These are phyloP conservation scores for Coniophora puteana DNA, from an alignment of 1,284 basidiomycete genomes.

Conservation along the genomic window DNA sequence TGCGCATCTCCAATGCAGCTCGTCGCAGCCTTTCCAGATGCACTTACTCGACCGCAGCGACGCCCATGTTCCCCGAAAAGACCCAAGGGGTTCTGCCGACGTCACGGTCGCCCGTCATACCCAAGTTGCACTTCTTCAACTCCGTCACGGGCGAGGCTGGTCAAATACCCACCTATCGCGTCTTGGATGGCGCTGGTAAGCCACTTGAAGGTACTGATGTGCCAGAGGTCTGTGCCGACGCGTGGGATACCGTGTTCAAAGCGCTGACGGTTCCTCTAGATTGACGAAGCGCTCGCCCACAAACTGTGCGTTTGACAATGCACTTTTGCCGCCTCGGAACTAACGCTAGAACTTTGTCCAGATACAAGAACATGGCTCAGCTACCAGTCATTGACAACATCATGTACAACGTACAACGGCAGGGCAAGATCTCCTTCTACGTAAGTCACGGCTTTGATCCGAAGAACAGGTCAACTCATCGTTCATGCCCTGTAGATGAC, in stretches of 20 bases:
- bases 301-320: conserved; percentile 49
- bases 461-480: conserved; percentile 14
- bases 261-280: conserved; percentile 35
- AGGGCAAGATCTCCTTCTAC: conserved; percentile 94
- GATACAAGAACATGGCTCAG: conserved; percentile 81
- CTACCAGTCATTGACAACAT: conserved; percentile 86
- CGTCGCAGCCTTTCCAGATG: conserved; percentile 10
- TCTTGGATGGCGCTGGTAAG: conserved; percentile 75
- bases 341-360: conserved; percentile 21
- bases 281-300: conserved; percentile 69
- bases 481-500: conserved; percentile 56
- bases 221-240: conserved; percentile 53
- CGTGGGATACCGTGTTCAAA: conserved; percentile 8
- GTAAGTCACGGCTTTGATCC: conserved; percentile 41
- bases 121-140: conserved; percentile 74
- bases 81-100: conserved; percentile 51
- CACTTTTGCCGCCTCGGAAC: neutral
- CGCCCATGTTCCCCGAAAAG: conserved; percentile 20
- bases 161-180: conserved; percentile 78
- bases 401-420: conserved; percentile 88
- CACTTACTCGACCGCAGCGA: conserved; percentile 20
- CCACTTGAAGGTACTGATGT: conserved; percentile 68
- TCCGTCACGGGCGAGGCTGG: conserved; percentile 56
- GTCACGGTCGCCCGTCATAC: conserved; percentile 61
- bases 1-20: conserved; percentile 12